phyloP scores from a whole-genome alignment of 2,329 filamentous ascomycete species.

The Lachnellula hyalina region DNA sequence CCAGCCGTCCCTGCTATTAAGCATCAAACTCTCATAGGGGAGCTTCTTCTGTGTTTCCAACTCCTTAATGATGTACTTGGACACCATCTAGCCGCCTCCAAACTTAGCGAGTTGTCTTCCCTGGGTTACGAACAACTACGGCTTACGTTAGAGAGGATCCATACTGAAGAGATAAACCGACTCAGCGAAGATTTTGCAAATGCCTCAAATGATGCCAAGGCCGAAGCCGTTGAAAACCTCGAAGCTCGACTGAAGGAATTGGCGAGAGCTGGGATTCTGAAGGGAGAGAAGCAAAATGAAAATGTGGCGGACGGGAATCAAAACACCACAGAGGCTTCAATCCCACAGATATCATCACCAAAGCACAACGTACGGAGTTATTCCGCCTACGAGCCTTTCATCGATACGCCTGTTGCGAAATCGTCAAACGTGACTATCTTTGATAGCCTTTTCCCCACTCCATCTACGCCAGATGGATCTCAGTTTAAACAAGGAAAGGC shows the following conservation, averaged over 20 bases:
- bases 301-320: background rate
- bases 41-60: slow-evolving; percentile 9
- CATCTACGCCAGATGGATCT: too few relatives aligned
- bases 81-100: background rate
- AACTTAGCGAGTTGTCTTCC: background rate
- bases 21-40: background rate
- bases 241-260: background rate
- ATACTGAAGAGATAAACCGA: background rate
- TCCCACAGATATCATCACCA: too few relatives aligned
- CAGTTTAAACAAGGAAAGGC: too few relatives aligned
- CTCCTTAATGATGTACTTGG: slow-evolving; percentile 6
- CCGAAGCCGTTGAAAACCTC: background rate
- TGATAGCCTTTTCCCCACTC: too few relatives aligned
- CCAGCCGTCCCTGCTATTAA: background rate
- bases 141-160: background rate
- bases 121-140: background rate
- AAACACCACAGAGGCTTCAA: too few relatives aligned
- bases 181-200: background rate
- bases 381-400: too few relatives aligned
- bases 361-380: too few relatives aligned
- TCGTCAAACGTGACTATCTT: too few relatives aligned
- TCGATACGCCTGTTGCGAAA: too few relatives aligned
- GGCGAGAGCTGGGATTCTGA: background rate
- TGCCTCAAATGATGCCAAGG: background rate
- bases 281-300: background rate